Percentiles rank a stretch among this genome's conserved stretches.
phyloP scores from a whole-genome alignment of 2,329 filamentous ascomycete species.

The Periglandula ipomoeae region DNA sequence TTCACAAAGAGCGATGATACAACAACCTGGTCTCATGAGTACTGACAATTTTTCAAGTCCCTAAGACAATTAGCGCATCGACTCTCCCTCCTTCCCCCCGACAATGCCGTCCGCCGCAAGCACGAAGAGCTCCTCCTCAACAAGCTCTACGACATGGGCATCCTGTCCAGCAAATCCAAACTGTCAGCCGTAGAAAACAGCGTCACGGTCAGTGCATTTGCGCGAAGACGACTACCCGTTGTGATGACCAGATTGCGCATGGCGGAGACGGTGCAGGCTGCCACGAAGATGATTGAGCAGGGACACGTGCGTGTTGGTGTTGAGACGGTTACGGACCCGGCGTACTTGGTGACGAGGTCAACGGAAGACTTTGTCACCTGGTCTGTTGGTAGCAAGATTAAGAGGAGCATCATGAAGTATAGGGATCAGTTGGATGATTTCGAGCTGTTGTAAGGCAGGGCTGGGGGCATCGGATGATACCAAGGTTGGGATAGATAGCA shows the following conservation, averaged over 20 bases:
- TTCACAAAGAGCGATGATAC: no score
- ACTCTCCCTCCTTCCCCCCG: constrained; percentile 71
- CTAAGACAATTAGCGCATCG: constrained; percentile 84
- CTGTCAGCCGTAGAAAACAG: constrained; percentile 79
- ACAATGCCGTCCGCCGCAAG: constrained; percentile 69
- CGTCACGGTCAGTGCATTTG: constrained; percentile 83
- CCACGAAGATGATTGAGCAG: constrained; percentile 83
- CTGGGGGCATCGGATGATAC: neutral
- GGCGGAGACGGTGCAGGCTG: constrained; percentile 82
- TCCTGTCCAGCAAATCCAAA: constrained; percentile 67
- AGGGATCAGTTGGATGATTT: constrained; percentile 94
- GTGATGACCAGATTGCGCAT: constrained; percentile 86
- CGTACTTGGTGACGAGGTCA: constrained; percentile 77
- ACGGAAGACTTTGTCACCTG: constrained; percentile 97
- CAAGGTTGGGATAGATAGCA: neutral
- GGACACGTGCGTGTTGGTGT: constrained; percentile 88
- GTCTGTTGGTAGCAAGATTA: constrained; percentile 94
- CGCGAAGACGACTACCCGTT: constrained; percentile 72
- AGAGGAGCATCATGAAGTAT: constrained; percentile 91
- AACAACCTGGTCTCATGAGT: no score
- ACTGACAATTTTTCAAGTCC: constrained; percentile 41
- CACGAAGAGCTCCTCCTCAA: constrained; percentile 81
- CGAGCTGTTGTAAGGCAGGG: constrained; percentile 59
- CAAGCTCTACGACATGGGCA: constrained; percentile 88
- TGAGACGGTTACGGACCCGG: constrained; percentile 81